A percentile compares a stretch with the other conserved stretches of the same genome.
These are phyloP conservation scores for Alternaria conjuncta DNA, from an alignment of 2,329 filamentous ascomycete species.

Conservation along the genomic window DNA sequence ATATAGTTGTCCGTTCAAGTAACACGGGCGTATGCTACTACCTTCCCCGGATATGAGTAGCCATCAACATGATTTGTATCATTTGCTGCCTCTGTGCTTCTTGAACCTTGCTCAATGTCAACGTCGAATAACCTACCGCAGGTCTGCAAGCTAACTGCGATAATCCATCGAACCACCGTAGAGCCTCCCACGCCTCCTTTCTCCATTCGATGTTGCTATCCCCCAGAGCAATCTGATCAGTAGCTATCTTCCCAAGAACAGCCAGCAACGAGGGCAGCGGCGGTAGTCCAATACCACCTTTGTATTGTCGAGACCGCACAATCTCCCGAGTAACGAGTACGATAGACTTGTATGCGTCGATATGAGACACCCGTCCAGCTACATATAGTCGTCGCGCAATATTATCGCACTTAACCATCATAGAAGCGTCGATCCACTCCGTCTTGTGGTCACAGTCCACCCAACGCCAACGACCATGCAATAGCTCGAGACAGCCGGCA, in stretches of 20 bases:
- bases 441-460: not conserved
- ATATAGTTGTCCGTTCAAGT: not conserved
- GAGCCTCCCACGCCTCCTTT: not conserved
- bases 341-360: not conserved
- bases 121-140: not conserved
- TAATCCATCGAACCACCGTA: not conserved
- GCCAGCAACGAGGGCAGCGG: not conserved
- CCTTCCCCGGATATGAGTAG: not conserved
- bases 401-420: not conserved
- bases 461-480: not conserved
- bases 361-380: not conserved
- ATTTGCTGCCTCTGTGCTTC: not conserved
- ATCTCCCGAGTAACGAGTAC: not conserved
- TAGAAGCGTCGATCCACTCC: not conserved
- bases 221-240: not conserved
- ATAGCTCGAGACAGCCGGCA: not conserved
- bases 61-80: not conserved
- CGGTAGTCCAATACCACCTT: not conserved
- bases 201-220: not conserved
- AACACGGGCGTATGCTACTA: not conserved
- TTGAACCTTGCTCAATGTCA: not conserved
- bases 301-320: not conserved
- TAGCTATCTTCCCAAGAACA: not conserved
- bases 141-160: not conserved
- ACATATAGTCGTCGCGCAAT: not conserved